Percentiles rank a stretch among this genome's conserved stretches.
phyloP scores from a whole-genome alignment of 2,329 filamentous ascomycete species.

The Hortaea sp. region DNA sequence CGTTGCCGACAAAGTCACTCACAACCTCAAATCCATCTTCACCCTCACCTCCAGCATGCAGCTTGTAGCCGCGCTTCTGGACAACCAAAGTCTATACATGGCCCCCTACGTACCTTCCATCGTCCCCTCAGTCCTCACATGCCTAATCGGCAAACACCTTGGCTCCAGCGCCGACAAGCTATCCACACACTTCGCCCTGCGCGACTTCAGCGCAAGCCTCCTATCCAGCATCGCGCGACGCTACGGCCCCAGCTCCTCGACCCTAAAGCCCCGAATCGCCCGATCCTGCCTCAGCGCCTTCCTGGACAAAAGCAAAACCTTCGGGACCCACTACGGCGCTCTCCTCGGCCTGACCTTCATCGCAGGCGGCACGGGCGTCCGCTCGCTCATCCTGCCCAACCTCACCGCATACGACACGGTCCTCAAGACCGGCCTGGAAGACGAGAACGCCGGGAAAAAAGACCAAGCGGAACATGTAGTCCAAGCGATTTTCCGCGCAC shows the following conservation, averaged over 20 bases:
- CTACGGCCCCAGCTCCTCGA: slow-evolving; percentile 69
- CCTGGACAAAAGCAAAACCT: slow-evolving; percentile 72
- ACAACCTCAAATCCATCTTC: slow-evolving; percentile 83
- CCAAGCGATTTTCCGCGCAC: slow-evolving; percentile 44
- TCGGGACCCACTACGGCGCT: slow-evolving; percentile 81
- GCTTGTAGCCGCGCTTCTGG: slow-evolving; percentile 71
- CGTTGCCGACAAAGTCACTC: slow-evolving; percentile 90
- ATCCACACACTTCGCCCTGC: slow-evolving; percentile 61
- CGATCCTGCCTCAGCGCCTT: slow-evolving; percentile 90
- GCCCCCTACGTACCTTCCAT: slow-evolving; percentile 60
- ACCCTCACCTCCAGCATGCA: slow-evolving; percentile 87
- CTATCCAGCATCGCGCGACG: slow-evolving; percentile 70
- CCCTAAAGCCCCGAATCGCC: slow-evolving; percentile 77
- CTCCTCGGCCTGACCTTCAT: slow-evolving; percentile 70
- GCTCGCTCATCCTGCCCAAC: slow-evolving; percentile 56
- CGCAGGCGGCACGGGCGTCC: slow-evolving; percentile 58
- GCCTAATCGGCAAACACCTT: slow-evolving; percentile 73
- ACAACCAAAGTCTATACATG: slow-evolving; percentile 70
- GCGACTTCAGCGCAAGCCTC: slow-evolving; percentile 74
- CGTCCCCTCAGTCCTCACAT: slow-evolving; percentile 82
- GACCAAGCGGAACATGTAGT: slow-evolving; percentile 53
- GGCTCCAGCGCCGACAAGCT: slow-evolving; percentile 35
- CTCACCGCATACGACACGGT: slow-evolving; percentile 54
- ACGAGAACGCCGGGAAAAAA: slow-evolving; percentile 39
- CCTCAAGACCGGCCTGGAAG: slow-evolving; percentile 45